Base-by-base conservation (phyloP, 2,329 filamentous ascomycete genomes). In the Phaeophleospora eucalypticola region DNA sequence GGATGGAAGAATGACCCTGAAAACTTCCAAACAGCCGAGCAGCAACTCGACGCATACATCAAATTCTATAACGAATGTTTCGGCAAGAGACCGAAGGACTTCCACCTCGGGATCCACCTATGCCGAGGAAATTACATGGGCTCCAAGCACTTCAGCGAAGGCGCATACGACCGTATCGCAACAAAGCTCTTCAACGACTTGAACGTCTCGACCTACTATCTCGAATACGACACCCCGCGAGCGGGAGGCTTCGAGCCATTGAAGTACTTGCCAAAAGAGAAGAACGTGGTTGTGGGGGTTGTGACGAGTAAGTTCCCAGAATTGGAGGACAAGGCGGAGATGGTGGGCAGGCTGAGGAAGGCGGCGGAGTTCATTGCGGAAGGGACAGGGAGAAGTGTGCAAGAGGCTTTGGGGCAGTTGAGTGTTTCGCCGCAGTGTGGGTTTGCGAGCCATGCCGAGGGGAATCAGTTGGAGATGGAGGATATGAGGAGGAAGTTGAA, bases 81-180 rank as follows among this genome's bases (percentile, higher is more conserved):
- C 49, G n/a, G n/a, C n/a, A 41, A 77, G 58, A 70, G 80, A 0
- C 84, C 85, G 0, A 65, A 73, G 2, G 85, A 89, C 62, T 79
- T 89, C 74, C 85, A 89, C 66, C 77, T 87, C 2, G 86, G 86
- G 37, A 82, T 90, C 14, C 87, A 90, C 63, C 73, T 89, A 42
- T 89, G 86, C 75, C 62, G 71, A 44, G 71, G 72, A 10, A 75
- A 75, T 58, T 75, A 73, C 47, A 65, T 74, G 21, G 70, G 70
- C 45, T 69, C 66, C 48, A 65, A 68, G 35, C 71, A 75, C 46
- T 74, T 74, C 57, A 68, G 66, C 16, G 71, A 74, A 48, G 72
- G 72, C 20, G 70, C 69, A 15, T 74, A 75, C 56, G 71, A 74
- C 50, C 64, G 63, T 42, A 74, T 74, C 43, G 72, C 72, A 7